These are phyloP conservation scores for Cercis canadensis DNA, from an alignment of 306 rosid genomes.

Conservation along the genomic window DNA sequence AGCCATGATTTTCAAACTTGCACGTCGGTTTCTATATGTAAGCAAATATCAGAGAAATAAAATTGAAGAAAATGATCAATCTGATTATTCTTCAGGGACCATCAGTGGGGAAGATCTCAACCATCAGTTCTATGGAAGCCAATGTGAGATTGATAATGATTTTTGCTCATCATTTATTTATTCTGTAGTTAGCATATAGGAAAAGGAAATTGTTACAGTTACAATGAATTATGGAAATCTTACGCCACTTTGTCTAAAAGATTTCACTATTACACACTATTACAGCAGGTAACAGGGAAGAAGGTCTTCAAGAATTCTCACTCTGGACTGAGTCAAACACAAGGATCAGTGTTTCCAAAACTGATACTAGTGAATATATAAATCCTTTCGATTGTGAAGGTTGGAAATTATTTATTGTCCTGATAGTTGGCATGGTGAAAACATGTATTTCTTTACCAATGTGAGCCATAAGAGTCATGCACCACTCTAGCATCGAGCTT, in stretches of 20 bases:
- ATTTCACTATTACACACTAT: constrained; percentile 14
- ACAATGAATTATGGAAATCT: constrained; percentile 33
- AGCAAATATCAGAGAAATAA: constrained; percentile 54
- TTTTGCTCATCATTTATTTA: constrained; percentile 43
- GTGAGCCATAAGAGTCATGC: not conserved
- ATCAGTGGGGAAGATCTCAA: constrained; percentile 33
- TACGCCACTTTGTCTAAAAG: constrained; percentile 30
- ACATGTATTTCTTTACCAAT: not conserved
- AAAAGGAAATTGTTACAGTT: constrained; percentile 27
- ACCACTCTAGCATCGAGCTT: not conserved
- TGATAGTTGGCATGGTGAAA: constrained; percentile 17
- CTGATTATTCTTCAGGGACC: constrained; percentile 41
- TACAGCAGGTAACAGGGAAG: constrained; percentile 35
- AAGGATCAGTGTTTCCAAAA: constrained; percentile 24
- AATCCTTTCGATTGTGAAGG: constrained; percentile 28
- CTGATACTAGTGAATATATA: constrained; percentile 8
- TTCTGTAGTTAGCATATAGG: constrained; percentile 27
- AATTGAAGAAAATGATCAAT: constrained; percentile 44
- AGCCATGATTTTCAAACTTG: constrained; percentile 66
- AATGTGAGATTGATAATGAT: constrained; percentile 47
- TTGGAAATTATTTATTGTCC: constrained; percentile 23
- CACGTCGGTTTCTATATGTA: constrained; percentile 58
- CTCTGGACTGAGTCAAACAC: constrained; percentile 32
- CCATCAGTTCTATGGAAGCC: constrained; percentile 41
- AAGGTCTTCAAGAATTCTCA: constrained; percentile 32